phyloP scores from a whole-genome alignment of 2,329 filamentous ascomycete species.

The Microsporum audouinii region DNA sequence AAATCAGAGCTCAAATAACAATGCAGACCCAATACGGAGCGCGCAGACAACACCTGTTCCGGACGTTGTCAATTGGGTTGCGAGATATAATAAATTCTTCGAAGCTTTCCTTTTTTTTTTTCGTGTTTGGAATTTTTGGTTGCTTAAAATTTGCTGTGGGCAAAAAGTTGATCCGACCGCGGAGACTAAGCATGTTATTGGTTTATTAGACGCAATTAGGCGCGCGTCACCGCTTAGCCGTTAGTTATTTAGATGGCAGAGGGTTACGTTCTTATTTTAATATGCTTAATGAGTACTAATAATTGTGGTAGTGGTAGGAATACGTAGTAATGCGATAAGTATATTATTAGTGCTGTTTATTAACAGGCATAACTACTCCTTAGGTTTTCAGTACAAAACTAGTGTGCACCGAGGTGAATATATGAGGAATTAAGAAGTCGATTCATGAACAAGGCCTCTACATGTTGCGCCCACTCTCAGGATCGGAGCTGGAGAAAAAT shows the following conservation, averaged over 20 bases:
- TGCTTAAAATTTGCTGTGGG: slow-evolving; percentile 3
- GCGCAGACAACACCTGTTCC: neutral
- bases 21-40: neutral
- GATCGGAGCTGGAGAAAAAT: neutral
- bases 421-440: no score
- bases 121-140: neutral
- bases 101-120: slow-evolving; percentile 8
- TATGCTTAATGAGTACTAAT: no score
- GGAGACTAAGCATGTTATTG: neutral
- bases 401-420: no score
- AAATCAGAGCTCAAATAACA: neutral
- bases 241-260: no score
- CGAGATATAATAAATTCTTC: slow-evolving; percentile 4
- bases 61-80: slow-evolving; percentile 2
- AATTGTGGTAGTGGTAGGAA: no score
- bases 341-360: no score
- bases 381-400: no score
- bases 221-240: neutral
- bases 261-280: no score
- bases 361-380: no score
- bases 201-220: neutral
- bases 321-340: no score
- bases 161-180: slow-evolving; percentile 3
- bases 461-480: no score
- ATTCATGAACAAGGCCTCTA: no score